Evolutionary conservation across 1,284 basidiomycete species (phyloP), one percentile per base, ranked within the genome.

Genomic region (Rhodotorula sp.): DNA sequence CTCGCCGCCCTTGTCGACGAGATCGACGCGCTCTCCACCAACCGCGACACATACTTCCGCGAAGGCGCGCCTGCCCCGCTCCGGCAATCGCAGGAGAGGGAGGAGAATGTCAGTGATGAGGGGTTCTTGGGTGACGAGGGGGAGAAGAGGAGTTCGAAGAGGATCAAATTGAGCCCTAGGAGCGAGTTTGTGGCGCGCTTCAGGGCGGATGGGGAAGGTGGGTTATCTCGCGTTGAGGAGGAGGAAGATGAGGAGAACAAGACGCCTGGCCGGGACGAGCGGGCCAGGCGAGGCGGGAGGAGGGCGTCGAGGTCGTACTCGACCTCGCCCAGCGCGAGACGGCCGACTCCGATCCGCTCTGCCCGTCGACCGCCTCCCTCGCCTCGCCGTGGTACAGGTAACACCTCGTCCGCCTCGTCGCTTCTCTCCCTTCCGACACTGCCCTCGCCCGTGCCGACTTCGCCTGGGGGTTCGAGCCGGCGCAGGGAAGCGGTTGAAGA

Each of bases 1-100:
- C 86, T 97, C 59, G 91, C 90, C 2, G 91, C 90, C 2, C 86
- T 97, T 79, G 91, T 94, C 2, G 92, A 95, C 76, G 92, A 79
- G 57, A 77, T 80, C 49, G 77, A 78, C 58, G 19, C 61, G 67
- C 63, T 46, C 67, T 76, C 39, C 30, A 24, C 51, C 19, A 32
- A 34, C 15, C 20, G n/a, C 19, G 22, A 56, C 32, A n/a, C 6
- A 27, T 56, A 54, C 27, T 32, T 55, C 19, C 62, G 34, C 54
- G 11, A 36, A 2, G 54, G 53, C 10, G 54, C 62, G 5, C 54
- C 62, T 9, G 24, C 30, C 19, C 19, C 54, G 34, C 34, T 39
- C 19, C 4, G 32, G 32, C 51, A 32, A 24, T 47, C 48, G 11
- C 44, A 62, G 3, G 51, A 39, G 2, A 53, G 54, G 70, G 90